Percentiles rank a stretch among this genome's conserved stretches.
These are phyloP conservation scores for Jaminaea rosea DNA, from an alignment of 1,284 basidiomycete species.

Conservation along the genomic window DNA sequence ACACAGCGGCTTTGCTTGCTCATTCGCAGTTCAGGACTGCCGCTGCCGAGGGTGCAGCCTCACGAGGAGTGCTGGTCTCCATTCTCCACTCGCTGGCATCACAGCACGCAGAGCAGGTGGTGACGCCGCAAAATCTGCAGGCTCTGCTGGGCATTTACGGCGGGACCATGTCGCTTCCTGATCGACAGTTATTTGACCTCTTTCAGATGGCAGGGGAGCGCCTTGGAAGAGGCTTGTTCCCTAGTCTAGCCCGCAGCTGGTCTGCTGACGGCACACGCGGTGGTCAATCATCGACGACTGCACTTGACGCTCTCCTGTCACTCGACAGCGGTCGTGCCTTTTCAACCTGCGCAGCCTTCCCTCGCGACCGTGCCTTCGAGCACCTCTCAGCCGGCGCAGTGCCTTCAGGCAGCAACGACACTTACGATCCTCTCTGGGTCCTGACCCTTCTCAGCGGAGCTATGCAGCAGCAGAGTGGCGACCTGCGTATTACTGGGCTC, in stretches of 20 bases:
- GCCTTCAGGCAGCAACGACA: neutral
- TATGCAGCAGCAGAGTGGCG: constrained; percentile 57
- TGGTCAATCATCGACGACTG: neutral
- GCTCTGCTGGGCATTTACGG: constrained; percentile 65
- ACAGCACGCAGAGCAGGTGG: constrained; percentile 67
- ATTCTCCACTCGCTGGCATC: constrained; percentile 48
- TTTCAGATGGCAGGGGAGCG: constrained; percentile 70
- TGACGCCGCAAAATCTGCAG: constrained; percentile 69
- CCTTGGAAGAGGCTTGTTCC: constrained; percentile 56
- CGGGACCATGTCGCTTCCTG: constrained; percentile 60
- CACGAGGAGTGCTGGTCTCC: constrained; percentile 1
- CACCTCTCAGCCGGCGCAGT: neutral
- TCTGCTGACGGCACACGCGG: constrained; percentile 4
- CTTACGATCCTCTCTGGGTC: constrained; percentile 75
- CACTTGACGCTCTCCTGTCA: constrained; percentile 59
- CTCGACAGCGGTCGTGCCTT: constrained; percentile 65
- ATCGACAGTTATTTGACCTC: constrained; percentile 62
- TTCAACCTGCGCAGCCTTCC: constrained; percentile 65
- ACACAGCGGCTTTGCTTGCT: constrained; percentile 22
- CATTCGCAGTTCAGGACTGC: constrained; percentile 17
- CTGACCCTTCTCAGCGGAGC: constrained; percentile 62
- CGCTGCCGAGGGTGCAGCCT: constrained; percentile 9
- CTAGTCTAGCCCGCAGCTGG: constrained; percentile 16
- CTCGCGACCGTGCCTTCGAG: constrained; percentile 45
- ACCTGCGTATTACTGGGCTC: constrained; percentile 54